Conservation (phyloP, 371 early-diverging fungal genomes). For the Basidiobolus meristosporus region DNA sequence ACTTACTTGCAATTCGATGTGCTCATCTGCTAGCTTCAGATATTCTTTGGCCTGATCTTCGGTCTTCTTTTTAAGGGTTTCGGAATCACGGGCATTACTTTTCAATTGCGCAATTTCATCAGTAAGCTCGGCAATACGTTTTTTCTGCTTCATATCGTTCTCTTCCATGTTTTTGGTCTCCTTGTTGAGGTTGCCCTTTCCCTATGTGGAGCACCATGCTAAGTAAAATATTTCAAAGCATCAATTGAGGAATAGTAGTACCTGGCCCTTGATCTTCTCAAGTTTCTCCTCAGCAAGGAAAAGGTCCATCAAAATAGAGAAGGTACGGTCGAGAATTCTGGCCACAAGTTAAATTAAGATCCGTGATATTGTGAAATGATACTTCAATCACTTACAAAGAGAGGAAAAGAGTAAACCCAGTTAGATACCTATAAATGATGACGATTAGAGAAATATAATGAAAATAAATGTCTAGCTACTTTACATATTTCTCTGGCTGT, state of each 20-base stretch:
- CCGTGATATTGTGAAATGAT: too few relatives aligned
- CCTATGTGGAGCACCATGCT: not conserved
- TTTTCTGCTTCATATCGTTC: conserved; percentile 7
- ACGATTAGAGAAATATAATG: too few relatives aligned
- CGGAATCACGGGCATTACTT: conserved; percentile 33
- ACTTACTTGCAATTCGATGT: conserved; percentile 37
- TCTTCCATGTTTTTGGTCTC: conserved; percentile 8
- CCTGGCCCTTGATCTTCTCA: too few relatives aligned
- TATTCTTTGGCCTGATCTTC: conserved; percentile 48
- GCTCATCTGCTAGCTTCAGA: conserved; percentile 49
- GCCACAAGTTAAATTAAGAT: too few relatives aligned
- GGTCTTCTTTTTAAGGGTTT: conserved; percentile 58
- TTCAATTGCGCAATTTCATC: conserved; percentile 27
- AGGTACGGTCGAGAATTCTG: conserved; percentile 63
- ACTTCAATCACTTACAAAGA: too few relatives aligned
- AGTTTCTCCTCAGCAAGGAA: conserved; percentile 45
- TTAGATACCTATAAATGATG: too few relatives aligned
- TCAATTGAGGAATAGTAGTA: too few relatives aligned
- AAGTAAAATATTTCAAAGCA: too few relatives aligned
- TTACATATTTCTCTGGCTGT: conserved; percentile 83
- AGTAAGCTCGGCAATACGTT: conserved; percentile 12
- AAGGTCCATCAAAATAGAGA: conserved; percentile 45
- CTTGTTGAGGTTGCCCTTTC: conserved; percentile 1
- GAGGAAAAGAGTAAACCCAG: conserved; percentile 73
- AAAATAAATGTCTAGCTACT: too few relatives aligned